Conservation (phyloP, 495 filamentous ascomycete genomes). For the Aspergillus coremiiformis region DNA sequence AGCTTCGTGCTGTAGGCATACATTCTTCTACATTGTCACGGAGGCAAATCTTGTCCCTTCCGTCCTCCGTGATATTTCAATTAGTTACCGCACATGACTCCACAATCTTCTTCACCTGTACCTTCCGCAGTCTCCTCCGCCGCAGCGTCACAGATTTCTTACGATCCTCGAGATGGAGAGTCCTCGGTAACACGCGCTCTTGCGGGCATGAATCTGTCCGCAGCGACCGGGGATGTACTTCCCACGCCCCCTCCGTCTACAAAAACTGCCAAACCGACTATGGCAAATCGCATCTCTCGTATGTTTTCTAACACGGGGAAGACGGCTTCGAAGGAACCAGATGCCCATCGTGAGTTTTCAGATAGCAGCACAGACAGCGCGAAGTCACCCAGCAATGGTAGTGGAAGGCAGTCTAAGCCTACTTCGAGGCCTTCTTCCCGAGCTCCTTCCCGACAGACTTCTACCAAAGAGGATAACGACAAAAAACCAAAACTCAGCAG, state of each 20-base stretch:
- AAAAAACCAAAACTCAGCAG: constrained; percentile 27
- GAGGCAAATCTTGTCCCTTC: constrained; percentile 10
- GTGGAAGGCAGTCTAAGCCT: constrained; percentile 29
- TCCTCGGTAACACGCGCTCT: constrained; percentile 40
- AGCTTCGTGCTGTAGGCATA: constrained; percentile 20
- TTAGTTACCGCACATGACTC: constrained; percentile 42
- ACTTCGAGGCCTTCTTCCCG: constrained; percentile 33
- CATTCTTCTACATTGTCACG: constrained; percentile 7
- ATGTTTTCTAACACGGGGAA: constrained; percentile 49
- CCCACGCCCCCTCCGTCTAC: constrained; percentile 27
- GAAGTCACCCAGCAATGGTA: constrained; percentile 23
- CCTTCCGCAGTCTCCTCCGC: constrained; percentile 41
- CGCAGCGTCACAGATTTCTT: constrained; percentile 34
- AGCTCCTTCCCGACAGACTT: constrained; percentile 37
- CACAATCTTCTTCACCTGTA: constrained; percentile 37
- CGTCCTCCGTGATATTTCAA: constrained; percentile 10
- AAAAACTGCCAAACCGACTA: constrained; percentile 42
- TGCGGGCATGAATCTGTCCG: constrained; percentile 42
- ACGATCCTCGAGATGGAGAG: constrained; percentile 38
- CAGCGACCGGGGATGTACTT: constrained; percentile 30
- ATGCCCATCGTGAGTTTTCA: constrained; percentile 32
- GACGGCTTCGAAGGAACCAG: constrained; percentile 26
- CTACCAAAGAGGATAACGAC: constrained; percentile 31
- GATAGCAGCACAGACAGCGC: constrained; percentile 37
- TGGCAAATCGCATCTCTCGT: constrained; percentile 52